Evolutionary conservation across 768 basidiomycete genomes (phyloP), one percentile per base, ranked within the genome.

Genomic region (Dendrothele bispora): DNA sequence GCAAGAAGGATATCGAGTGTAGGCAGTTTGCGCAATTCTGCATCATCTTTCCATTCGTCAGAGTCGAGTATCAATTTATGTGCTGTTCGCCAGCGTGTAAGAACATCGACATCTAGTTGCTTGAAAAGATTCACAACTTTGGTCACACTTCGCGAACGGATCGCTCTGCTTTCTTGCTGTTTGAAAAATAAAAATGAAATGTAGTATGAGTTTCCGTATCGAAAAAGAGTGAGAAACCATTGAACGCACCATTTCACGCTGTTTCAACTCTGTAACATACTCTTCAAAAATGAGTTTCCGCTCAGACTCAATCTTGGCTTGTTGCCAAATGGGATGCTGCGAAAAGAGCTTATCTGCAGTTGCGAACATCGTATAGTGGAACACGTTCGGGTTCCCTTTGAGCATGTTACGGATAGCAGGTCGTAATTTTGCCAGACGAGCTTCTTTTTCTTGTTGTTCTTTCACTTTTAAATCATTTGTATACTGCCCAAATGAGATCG

Each of bases 31-130:
- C 81, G 86, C 41, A 99, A 71, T 52, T 93, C 88, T 1, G 73
- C 56, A 57, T 98, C 93, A 22, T 69, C 65, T 37, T 77, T 79
- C 86, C 89, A 99, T 38, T 87, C 86, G 0, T 84, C 78, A 2
- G 91, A 90, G 17, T 85, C 83, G 7, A 82, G 59, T 30, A 99
- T 79, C 53, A 88, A 73, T 15, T 81, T 77, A 55, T 90, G 87
- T 1, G 94, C 93, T 49, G 82, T 79, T 41, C 89, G 79, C 94
- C 95, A 99, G 18, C 91, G 84, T 1, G 93, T 95, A n/a, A 91
- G 76, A 39, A 98, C 92, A 58, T 95, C 91, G 15, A 98, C 88
- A 42, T 88, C 82, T 36, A 98, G 80, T 29, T 84, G 73, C 59
- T 92, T 91, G 76, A 98, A 90, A 24, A 98, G 75, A 0, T 77